These are phyloP conservation scores for Myotisia sp. DNA, from an alignment of 2,329 filamentous ascomycete genomes.

Conservation along the genomic window DNA sequence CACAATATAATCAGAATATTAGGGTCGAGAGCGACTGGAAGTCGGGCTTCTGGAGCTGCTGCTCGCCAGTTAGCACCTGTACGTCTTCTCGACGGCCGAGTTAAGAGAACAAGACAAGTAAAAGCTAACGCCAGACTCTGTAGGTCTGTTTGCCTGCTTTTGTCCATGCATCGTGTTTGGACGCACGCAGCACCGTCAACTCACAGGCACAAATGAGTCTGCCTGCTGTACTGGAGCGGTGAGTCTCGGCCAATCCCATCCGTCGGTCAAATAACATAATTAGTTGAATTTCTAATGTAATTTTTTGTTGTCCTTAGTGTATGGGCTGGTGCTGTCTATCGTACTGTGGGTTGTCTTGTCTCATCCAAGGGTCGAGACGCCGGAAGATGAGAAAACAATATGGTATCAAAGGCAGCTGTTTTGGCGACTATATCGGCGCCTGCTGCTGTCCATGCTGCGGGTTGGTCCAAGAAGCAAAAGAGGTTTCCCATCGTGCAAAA, in stretches of 20 bases:
- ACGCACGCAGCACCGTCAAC: conserved; percentile 2
- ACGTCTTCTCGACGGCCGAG: too few relatives aligned
- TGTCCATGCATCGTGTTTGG: conserved; percentile 12
- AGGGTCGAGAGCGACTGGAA: too few relatives aligned
- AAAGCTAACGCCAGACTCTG: neutral
- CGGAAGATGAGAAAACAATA: conserved; percentile 40
- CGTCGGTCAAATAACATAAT: neutral
- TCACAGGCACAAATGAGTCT: neutral
- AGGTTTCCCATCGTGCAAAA: conserved; percentile 22
- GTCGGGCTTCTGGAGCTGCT: too few relatives aligned
- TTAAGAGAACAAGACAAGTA: too few relatives aligned
- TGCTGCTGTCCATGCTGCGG: conserved; percentile 45
- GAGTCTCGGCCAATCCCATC: neutral
- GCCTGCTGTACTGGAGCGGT: conserved; percentile 2
- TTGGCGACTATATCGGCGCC: conserved; percentile 38
- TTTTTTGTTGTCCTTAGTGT: conserved; percentile 17
- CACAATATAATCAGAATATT: too few relatives aligned
- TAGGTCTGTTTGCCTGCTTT: conserved; percentile 19
- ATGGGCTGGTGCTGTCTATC: conserved; percentile 20
- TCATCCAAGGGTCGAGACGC: conserved; percentile 41
- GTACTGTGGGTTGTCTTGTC: conserved; percentile 21
- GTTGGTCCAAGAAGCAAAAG: conserved; percentile 46
- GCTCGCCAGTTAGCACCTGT: too few relatives aligned
- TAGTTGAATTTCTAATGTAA: too few relatives aligned
- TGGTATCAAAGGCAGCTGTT: conserved; percentile 38